Evolutionary conservation across 2,329 filamentous ascomycete genomes (phyloP), one percentile per base, ranked within the genome.

Genomic region (Colletotrichum lindemuthianum): DNA sequence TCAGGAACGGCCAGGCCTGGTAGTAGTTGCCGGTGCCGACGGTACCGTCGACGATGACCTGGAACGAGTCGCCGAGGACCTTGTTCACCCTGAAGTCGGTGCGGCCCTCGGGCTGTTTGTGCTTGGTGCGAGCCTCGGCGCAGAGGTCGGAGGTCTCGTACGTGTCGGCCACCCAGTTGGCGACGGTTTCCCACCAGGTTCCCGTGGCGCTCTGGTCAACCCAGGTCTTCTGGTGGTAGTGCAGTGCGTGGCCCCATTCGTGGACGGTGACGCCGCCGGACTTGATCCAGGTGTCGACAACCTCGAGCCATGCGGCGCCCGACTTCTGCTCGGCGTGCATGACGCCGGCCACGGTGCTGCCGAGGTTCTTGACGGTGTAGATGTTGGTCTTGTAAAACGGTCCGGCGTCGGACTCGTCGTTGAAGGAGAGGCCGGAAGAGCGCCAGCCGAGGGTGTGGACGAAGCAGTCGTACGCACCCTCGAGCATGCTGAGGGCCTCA

Each of bases 151-250:
- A 82, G 0, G 81, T 83, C 59, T 78, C 74, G 71, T 81, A 84
- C 0, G 78, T 81, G 60, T 84, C 82, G 4, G 81, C 80, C 6
- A 84, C 75, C 72, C 78, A 84, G 65, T 85, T 82, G 41, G 82
- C 82, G 0, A 84, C 72, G 1, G 81, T 79, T 71, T 84, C 82
- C 81, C 81, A 83, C 82, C 82, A 84, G 4, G 81, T 80, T 0
- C 81, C 81, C 1, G 81, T 84, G 2, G 75, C 73, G 1, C 67
- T 70, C 63, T 84, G 82, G 56, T 82, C 72, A 3, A 84, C 76
- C 80, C 80, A 82, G 8, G 74, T 75, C 5, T 73, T 70, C 63
- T 79, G 78, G 13, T 78, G 75, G 60, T 83, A 84, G 15, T 81
- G 80, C 65, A 85, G 70, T 0, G 75, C 81, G 66, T 84, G 82